Base-by-base conservation (phyloP, 192 early-diverging fungal species). In the Phlyctochytrium arcticum region DNA sequence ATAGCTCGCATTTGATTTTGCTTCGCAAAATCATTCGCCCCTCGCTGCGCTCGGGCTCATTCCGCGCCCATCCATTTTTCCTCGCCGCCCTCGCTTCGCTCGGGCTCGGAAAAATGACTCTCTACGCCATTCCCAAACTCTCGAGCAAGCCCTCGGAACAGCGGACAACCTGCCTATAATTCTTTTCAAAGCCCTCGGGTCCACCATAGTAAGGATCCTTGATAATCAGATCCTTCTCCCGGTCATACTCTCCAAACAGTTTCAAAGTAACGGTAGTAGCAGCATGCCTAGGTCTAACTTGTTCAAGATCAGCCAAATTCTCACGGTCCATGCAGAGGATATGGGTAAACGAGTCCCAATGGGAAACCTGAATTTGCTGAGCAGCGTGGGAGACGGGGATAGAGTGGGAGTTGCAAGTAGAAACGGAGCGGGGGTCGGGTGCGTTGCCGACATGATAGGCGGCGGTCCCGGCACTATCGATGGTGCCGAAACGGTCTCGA, bases 251-350 rank as follows among this genome's bases (percentile, higher is more conserved):
- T 15, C 91, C 91, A 87, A 93, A 90, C 57, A 93, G 69, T 37
- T 79, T 73, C 1, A 93, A 76, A 0, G 42, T 44, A 12, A 21
- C 42, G 15, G 15, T 44, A n/a, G n/a, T n/a, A n/a, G n/a, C n/a
- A n/a, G n/a, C n/a, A n/a, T n/a, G n/a, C n/a, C n/a, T n/a, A n/a
- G n/a, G n/a, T n/a, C n/a, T n/a, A n/a, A n/a, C n/a, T n/a, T n/a
- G n/a, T n/a, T n/a, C n/a, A n/a, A 90, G 57, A 65, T 91, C 81
- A 4, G 60, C 36, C 31, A 93, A 67, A 71, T 94, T 94, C 50
- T 81, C 57, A 29, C 86, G 76, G 62, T 98, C 95, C 93, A 96
- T 96, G 72, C 91, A 93, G 23, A 98, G 80, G 49, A 98, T 87
- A 56, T 89, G 89, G 57, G 94, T 89, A 51, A 91, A 98, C 3